These are phyloP conservation scores for Chaetomium cochliodes DNA, from an alignment of 495 filamentous ascomycete species.

Conservation along the genomic window DNA sequence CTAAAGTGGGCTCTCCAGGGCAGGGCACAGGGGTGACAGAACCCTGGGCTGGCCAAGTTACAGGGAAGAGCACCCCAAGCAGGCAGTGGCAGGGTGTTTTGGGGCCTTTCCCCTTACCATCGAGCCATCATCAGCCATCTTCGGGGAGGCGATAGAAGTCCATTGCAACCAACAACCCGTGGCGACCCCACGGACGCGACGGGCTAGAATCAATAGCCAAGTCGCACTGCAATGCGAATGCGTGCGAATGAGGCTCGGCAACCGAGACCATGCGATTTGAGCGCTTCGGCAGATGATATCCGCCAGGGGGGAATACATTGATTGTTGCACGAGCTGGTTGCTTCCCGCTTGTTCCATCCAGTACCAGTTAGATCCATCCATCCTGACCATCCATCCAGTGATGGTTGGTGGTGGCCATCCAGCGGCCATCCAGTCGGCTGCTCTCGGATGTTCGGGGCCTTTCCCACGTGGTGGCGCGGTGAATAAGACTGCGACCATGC, in stretches of 20 bases:
- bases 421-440: neutral
- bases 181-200: neutral
- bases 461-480: constrained; percentile 6
- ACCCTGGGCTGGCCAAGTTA: no score
- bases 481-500: neutral
- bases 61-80: neutral
- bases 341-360: neutral
- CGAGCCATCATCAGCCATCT: neutral
- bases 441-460: constrained; percentile 2
- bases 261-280: constrained; percentile 1
- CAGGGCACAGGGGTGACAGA: no score
- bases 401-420: no score
- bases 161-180: neutral
- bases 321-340: no score
- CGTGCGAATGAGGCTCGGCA: neutral
- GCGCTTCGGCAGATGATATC: neutral
- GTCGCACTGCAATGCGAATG: neutral
- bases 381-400: no score
- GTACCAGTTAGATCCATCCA: no score
- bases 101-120: neutral
- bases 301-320: neutral
- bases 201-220: neutral
- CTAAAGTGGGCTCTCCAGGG: neutral
- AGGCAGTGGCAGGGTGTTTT: no score
- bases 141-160: no score